Percentiles rank a stretch among this genome's conserved stretches.
phyloP scores from a whole-genome alignment of 805 yeast genomes.

The Nakazawaea siamensis region DNA sequence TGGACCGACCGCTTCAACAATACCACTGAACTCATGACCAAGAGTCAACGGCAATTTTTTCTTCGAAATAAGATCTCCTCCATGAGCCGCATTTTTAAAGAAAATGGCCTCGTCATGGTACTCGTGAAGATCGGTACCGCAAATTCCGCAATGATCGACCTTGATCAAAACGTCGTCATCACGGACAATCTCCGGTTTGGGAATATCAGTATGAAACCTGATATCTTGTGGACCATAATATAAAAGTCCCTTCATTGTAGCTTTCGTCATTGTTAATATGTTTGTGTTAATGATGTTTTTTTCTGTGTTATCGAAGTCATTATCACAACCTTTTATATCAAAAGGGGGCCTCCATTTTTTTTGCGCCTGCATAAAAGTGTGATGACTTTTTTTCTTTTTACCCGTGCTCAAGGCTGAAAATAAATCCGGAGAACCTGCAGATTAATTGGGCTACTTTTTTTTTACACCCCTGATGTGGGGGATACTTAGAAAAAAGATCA shows the following conservation, averaged over 20 bases:
- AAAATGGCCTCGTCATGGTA: constrained; percentile 52
- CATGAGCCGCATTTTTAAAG: constrained; percentile 24
- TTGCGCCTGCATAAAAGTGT: neutral
- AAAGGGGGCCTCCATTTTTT: neutral
- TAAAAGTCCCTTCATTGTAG: constrained; percentile 38
- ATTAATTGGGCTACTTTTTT: no score
- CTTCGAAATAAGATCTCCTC: constrained; percentile 10
- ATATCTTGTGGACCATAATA: constrained; percentile 38
- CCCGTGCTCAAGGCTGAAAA: no score
- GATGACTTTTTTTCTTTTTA: no score
- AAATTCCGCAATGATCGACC: constrained; percentile 47
- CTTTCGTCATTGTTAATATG: neutral
- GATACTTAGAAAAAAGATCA: no score
- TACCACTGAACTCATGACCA: constrained; percentile 47
- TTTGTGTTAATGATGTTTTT: neutral
- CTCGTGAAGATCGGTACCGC: constrained; percentile 58
- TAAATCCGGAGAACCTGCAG: no score
- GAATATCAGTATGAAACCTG: constrained; percentile 27
- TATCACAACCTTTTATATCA: no score
- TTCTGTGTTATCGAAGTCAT: no score
- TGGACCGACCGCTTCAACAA: constrained; percentile 35
- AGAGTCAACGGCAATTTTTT: constrained; percentile 29
- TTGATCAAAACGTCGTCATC: constrained; percentile 22
- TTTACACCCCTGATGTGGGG: no score
- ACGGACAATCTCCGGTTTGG: constrained; percentile 12